These are phyloP conservation scores for Eimeria mitis DNA, from an alignment of 169 alveolate species.

Conservation along the genomic window DNA sequence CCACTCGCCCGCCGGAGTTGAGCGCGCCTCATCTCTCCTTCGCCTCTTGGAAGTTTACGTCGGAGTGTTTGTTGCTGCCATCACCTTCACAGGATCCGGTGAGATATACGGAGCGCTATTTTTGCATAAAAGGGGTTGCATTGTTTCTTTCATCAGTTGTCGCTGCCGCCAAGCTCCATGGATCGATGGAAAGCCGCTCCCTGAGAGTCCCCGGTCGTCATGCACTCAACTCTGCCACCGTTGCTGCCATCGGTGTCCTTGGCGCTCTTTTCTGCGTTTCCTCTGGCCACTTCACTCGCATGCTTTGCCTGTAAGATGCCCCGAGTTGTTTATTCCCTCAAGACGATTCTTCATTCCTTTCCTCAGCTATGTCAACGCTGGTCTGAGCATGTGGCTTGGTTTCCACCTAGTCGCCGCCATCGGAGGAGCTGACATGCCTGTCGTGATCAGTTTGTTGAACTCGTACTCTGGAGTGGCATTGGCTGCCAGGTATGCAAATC, in stretches of 20 bases:
- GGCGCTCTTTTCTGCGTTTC: constrained; percentile 74
- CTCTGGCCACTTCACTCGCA: constrained; percentile 45
- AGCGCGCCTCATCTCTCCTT: constrained; percentile 11
- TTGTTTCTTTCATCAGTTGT: constrained; percentile 84
- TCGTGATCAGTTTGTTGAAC: constrained; percentile 95
- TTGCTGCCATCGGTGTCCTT: constrained; percentile 66
- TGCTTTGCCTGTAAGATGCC: constrained; percentile 72
- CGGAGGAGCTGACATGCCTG: constrained; percentile 98
- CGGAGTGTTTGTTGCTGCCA: constrained; percentile 94
- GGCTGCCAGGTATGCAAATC: constrained; percentile 88
- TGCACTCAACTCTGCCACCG: constrained; percentile 78
- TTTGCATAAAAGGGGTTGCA: background rate
- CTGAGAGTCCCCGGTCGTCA: constrained; percentile 89
- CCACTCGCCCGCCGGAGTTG: constrained; percentile 75
- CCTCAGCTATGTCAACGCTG: constrained; percentile 66
- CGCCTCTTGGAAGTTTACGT: constrained; percentile 84
- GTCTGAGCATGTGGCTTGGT: constrained; percentile 89
- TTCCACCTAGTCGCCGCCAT: constrained; percentile 94
- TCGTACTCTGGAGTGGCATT: constrained; percentile 97
- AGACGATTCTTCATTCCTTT: background rate
- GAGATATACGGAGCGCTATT: background rate
- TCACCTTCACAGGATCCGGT: constrained; percentile 96
- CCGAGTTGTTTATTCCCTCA: background rate
- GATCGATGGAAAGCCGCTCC: constrained; percentile 89
- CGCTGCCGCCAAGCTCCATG: constrained; percentile 96